Evolutionary conservation across 768 basidiomycete genomes (phyloP), one percentile per base, ranked within the genome.

Genomic region (Infundibulicybe gibba): DNA sequence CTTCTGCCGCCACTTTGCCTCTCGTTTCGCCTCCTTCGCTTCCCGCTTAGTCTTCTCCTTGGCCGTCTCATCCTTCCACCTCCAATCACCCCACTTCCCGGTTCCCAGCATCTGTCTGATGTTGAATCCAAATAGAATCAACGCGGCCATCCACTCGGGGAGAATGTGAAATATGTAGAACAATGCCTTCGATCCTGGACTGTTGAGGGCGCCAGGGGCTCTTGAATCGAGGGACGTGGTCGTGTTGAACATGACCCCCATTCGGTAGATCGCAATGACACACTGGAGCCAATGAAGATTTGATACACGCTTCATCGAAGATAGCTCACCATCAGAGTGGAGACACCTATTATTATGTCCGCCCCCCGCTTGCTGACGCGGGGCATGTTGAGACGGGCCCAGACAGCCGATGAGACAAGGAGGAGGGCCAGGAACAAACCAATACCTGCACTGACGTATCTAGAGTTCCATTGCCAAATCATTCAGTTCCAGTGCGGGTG

Each of bases 121-220:
- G 43, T 72, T 69, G 30, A 58, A 50, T 1, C 44, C 32, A 31
- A 70, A 55, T 15, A 72, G 44, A 15, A 66, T 42, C 6, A 51
- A 45, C 34, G 50, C 60, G 8, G 62, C 58, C 17, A 71, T 32
- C 70, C 71, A 75, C 49, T 75, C 74, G 2, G 72, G 73, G 3
- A 75, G 53, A 15, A 68, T 59, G 44, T 75, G 73, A 45, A 73
- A 67, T 11, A 74, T 51, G 48, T 77, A 77, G 52, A 76, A 75
- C 0, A 54, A 49, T 1, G 63, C 64, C 54, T 76, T 75, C 17
- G 62, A 67, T 12, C 44, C 44, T 2, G 56, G 43, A 12, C 61
- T 64, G 51, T 72, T 70, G 14, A 67, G 57, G 0, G 66, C 59
- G 30, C 57, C 66, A 13, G 66, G 62, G 2, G 47, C 62, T 12